Conservation (phyloP, 371 early-diverging fungal genomes). For the Homolaphlyctis polyrhiza region DNA sequence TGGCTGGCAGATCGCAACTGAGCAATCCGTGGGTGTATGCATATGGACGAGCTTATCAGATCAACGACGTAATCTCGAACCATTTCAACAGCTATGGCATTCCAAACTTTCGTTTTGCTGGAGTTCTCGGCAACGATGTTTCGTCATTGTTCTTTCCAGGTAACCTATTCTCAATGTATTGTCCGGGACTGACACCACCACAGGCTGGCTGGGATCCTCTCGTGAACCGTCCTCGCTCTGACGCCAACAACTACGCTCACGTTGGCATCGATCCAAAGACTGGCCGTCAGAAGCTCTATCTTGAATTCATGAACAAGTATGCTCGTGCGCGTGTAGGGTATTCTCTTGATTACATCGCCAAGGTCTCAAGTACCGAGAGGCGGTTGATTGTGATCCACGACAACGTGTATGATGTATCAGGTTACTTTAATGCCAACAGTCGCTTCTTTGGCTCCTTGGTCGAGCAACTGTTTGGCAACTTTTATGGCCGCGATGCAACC, state of each 20-base stretch:
- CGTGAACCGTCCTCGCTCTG: constrained; percentile 12
- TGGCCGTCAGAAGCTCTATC: constrained; percentile 18
- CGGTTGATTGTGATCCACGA: constrained; percentile 33
- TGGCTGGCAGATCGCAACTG: constrained; percentile 10
- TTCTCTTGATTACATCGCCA: constrained; percentile 16
- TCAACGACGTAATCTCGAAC: constrained; percentile 15
- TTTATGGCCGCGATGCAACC: constrained; percentile 24
- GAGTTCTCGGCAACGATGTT: constrained; percentile 30
- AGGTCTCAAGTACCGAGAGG: not conserved
- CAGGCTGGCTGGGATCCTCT: constrained; percentile 26
- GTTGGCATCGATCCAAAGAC: constrained; percentile 9
- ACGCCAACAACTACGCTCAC: constrained; percentile 10
- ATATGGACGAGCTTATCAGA: constrained; percentile 28
- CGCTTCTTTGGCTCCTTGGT: constrained; percentile 20
- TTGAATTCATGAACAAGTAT: constrained; percentile 36
- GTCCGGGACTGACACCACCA: constrained; percentile 28
- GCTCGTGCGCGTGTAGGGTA: constrained; percentile 29
- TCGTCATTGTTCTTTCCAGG: constrained; percentile 31
- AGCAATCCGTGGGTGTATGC: constrained; percentile 30
- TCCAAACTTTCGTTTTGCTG: constrained; percentile 18
- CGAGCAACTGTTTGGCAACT: constrained; percentile 11
- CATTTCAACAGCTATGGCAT: constrained; percentile 22
- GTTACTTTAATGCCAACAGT: constrained; percentile 22
- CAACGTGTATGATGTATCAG: constrained; percentile 40
- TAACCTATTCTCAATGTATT: constrained; percentile 21